Percentiles rank a stretch among this genome's conserved stretches.
phyloP scores from a whole-genome alignment of 495 filamentous ascomycete species.

The Neurospora sp. region DNA sequence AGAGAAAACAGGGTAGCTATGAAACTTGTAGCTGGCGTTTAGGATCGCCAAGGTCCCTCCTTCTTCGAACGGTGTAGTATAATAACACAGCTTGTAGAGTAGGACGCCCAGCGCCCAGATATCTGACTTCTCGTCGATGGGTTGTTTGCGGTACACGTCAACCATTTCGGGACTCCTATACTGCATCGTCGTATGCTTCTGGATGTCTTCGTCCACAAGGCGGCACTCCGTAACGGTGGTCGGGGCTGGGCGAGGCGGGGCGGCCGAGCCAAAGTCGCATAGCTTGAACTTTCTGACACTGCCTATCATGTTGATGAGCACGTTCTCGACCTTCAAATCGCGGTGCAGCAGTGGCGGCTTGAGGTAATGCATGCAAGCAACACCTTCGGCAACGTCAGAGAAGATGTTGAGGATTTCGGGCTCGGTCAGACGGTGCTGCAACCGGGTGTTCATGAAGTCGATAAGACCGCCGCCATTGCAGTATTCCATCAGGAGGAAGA shows the following conservation, averaged over 20 bases:
- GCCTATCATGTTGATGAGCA: slow-evolving; percentile 62
- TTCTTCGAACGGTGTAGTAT: slow-evolving; percentile 97
- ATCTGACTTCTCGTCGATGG: slow-evolving; percentile 98
- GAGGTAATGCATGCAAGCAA: slow-evolving; percentile 98
- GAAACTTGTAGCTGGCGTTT: slow-evolving; percentile 91
- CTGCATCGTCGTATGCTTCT: slow-evolving; percentile 92
- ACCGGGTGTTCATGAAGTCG: slow-evolving; percentile 98
- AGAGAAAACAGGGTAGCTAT: slow-evolving; percentile 77
- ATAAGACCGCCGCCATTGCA: slow-evolving; percentile 80
- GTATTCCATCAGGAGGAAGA: slow-evolving; percentile 97
- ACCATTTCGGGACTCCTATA: slow-evolving; percentile 98
- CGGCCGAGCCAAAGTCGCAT: slow-evolving; percentile 94
- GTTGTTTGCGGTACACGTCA: slow-evolving; percentile 90
- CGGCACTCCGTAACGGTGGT: slow-evolving; percentile 77
- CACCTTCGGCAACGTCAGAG: slow-evolving; percentile 86
- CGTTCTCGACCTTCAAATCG: slow-evolving; percentile 96
- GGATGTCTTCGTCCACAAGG: slow-evolving; percentile 90
- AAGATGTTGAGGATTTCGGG: slow-evolving; percentile 97
- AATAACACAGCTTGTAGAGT: slow-evolving; percentile 97
- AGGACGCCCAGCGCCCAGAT: slow-evolving; percentile 96
- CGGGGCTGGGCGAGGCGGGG: slow-evolving; percentile 72
- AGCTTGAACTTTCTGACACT: slow-evolving; percentile 69
- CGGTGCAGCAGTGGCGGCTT: slow-evolving; percentile 88
- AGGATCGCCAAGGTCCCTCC: slow-evolving; percentile 97
- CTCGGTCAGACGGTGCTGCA: slow-evolving; percentile 94